Evolutionary conservation across 2,329 filamentous ascomycete genomes (phyloP), one percentile per base, ranked within the genome.

Genomic region (Stagonosporopsis cucurbitacearum): DNA sequence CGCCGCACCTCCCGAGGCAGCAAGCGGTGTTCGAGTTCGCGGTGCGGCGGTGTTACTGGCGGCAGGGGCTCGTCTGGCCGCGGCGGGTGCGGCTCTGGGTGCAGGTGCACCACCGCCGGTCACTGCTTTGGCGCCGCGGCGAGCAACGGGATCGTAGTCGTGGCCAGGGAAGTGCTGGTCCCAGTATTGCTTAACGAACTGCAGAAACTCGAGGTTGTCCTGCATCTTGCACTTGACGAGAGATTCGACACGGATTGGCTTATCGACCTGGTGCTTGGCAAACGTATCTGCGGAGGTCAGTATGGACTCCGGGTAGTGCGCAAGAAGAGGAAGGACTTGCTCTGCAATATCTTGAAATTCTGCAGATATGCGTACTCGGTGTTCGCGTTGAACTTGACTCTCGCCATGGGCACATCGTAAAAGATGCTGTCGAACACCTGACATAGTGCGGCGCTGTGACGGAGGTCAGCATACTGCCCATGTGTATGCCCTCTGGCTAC

Each of bases 141-240:
- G 87, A 51, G 84, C 82, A 23, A 96, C 84, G 11, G 95, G 92
- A 75, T 99, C 95, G 81, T 99, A 99, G 63, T 98, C 95, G 70
- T 95, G 92, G 57, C 95, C 95, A 7, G 95, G 95, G 79, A 91
- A 99, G 83, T 97, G 92, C 75, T 97, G 91, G 73, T 99, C 95
- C 95, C 95, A 99, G 82, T 92, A 97, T 67, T 85, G 84, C 85
- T 99, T 99, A 57, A 88, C 88, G 90, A 92, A 99, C 80, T 99
- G 95, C 58, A 99, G 83, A 77, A 99, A 99, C 75, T 98, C 95
- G 69, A 99, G 90, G 81, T 99, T 99, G 79, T 99, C 95, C 84
- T 99, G 95, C 94, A 99, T 99, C 83, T 96, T 97, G 84, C 95
- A 99, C 79, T 98, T 99, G 70, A 95, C 86, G 57, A 99, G 87